Evolutionary conservation across 2,329 filamentous ascomycete species (phyloP).

Genomic region (Pyricularia sp.): DNA sequence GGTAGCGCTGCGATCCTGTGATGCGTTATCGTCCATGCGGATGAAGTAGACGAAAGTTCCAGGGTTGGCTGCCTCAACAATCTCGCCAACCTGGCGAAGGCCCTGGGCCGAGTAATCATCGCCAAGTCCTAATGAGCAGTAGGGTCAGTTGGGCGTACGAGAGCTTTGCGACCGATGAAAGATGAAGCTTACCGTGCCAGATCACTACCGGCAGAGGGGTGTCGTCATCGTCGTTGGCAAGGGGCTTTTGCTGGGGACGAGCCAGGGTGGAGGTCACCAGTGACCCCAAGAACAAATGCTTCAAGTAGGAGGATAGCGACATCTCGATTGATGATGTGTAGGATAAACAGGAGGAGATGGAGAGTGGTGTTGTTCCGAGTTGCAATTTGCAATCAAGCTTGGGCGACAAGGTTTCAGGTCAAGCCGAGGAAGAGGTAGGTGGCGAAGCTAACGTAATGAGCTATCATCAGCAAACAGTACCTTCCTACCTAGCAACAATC

Average conservation of each 20-base stretch:
- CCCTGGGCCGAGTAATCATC: conserved; percentile 68
- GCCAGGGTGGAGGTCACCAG: conserved; percentile 21
- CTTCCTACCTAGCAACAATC: background rate
- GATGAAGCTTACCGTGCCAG: conserved; percentile 56
- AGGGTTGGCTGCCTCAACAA: conserved; percentile 61
- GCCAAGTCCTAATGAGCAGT: conserved; percentile 31
- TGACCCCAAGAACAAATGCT: conserved; percentile 11
- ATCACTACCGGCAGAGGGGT: conserved; percentile 80
- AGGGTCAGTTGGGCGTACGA: conserved; percentile 16
- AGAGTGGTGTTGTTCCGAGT: background rate
- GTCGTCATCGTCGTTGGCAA: conserved; percentile 27
- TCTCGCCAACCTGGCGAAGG: conserved; percentile 54
- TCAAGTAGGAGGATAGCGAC: background rate
- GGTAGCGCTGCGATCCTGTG: conserved; percentile 63
- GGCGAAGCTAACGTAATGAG: background rate
- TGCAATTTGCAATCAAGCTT: background rate
- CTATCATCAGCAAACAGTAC: background rate
- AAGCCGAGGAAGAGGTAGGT: background rate
- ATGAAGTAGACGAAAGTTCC: conserved; percentile 78
- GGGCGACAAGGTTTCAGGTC: background rate
- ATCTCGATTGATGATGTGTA: background rate
- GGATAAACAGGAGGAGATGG: background rate
- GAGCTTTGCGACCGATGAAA: background rate
- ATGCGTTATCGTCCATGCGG: conserved; percentile 51
- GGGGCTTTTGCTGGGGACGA: conserved; percentile 6